These are phyloP conservation scores for Nannochloropsis salina DNA, from an alignment of 108 stramenopile genomes.

Conservation along the genomic window DNA sequence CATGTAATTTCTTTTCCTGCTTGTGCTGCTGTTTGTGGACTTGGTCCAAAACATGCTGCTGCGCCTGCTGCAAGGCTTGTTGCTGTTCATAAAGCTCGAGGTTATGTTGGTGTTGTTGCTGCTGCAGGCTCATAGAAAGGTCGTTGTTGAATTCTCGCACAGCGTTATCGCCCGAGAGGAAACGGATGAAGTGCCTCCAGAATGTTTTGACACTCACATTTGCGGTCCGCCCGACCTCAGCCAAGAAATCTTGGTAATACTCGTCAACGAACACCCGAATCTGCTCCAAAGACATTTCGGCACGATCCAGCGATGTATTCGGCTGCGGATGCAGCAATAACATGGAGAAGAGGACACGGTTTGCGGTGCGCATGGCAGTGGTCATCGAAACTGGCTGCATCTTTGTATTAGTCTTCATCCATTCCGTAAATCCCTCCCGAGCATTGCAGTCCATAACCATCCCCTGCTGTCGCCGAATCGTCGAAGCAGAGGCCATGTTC, in stretches of 20 bases:
- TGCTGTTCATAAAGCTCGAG: neutral
- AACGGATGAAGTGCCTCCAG: neutral
- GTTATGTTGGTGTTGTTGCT: neutral
- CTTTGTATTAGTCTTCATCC: neutral
- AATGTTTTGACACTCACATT: neutral
- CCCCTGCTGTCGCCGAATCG: neutral
- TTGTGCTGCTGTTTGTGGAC: neutral
- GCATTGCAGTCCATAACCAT: neutral
- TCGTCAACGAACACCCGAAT: neutral
- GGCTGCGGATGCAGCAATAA: neutral
- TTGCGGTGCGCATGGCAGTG: neutral
- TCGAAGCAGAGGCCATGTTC: neutral
- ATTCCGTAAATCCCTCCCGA: neutral
- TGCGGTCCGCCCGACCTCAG: neutral
- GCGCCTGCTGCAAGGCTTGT: neutral
- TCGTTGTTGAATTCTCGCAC: neutral
- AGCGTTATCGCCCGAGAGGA: constrained; percentile 1
- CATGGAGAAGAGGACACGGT: neutral
- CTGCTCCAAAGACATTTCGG: neutral
- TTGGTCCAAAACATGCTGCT: neutral
- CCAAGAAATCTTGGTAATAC: neutral
- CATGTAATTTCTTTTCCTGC: neutral
- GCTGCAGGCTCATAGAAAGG: neutral
- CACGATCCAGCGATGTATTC: neutral
- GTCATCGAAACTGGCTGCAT: constrained; percentile 19